Evolutionary conservation across 73 alveolate genomes (phyloP).

Genomic region (Paramecium tetraurelia): DNA sequence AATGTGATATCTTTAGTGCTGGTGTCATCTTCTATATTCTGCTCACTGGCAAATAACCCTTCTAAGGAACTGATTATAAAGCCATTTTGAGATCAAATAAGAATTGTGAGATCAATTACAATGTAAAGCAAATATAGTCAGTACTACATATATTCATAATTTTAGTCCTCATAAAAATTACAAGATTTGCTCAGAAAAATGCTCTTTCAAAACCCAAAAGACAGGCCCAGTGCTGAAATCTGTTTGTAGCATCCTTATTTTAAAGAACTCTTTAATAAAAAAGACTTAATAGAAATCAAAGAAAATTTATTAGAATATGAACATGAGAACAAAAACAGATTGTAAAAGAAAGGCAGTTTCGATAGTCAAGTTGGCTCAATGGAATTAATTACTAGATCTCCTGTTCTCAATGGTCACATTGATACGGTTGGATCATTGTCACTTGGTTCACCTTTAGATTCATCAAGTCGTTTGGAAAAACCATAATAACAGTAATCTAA

Average conservation of each 20-base stretch:
- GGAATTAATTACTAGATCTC: slow-evolving; percentile 29
- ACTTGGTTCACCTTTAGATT: neutral
- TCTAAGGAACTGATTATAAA: slow-evolving; percentile 52
- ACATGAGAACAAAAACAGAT: neutral
- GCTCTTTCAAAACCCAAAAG: slow-evolving; percentile 46
- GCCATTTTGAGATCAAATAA: slow-evolving; percentile 56
- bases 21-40: slow-evolving; percentile 50
- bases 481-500: neutral
- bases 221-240: slow-evolving; percentile 17
- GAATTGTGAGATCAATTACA: slow-evolving; percentile 41
- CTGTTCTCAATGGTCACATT: slow-evolving; percentile 49
- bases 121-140: neutral
- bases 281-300: neutral
- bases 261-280: neutral
- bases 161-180: neutral
- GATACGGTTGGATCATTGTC: slow-evolving; percentile 53
- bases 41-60: slow-evolving; percentile 52
- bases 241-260: slow-evolving; percentile 54
- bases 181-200: slow-evolving; percentile 39
- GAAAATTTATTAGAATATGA: slow-evolving; percentile 36
- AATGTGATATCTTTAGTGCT: slow-evolving; percentile 60
- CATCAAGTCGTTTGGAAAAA: neutral
- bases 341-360: slow-evolving; percentile 20
- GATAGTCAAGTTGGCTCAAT: slow-evolving; percentile 43
- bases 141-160: neutral